Evolutionary conservation across 805 yeast genomes (phyloP).

Genomic region (Wickerhamomyces bovis): DNA sequence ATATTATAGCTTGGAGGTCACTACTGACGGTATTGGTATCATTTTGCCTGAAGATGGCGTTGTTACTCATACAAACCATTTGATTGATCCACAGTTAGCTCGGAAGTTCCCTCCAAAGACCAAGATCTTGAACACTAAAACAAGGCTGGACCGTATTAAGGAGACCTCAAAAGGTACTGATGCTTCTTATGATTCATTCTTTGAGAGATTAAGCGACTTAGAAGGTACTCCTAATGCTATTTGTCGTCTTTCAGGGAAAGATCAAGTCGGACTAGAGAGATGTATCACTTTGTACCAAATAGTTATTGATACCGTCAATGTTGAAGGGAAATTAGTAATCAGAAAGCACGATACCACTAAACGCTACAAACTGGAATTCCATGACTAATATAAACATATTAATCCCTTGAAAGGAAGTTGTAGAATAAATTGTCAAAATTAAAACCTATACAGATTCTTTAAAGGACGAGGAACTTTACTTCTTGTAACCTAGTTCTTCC

Average conservation of each 20-base stretch:
- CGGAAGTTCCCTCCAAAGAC: conserved; percentile 5
- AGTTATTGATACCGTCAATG: conserved; percentile 8
- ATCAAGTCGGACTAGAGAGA: conserved; percentile 15
- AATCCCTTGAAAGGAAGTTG: background rate
- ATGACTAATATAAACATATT: background rate
- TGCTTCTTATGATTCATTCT: conserved; percentile 15
- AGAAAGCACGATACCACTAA: background rate
- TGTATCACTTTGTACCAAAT: conserved; percentile 18
- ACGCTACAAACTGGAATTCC: conserved; percentile 12
- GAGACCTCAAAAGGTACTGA: conserved; percentile 11
- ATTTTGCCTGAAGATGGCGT: conserved; percentile 12
- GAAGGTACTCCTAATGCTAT: conserved; percentile 16
- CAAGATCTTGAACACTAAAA: conserved; percentile 15
- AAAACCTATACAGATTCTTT: background rate
- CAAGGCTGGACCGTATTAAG: conserved; percentile 13
- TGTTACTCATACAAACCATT: conserved; percentile 24
- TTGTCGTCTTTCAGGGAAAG: conserved; percentile 12
- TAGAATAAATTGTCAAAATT: background rate
- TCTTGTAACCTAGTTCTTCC: conserved; percentile 31
- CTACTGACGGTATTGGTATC: conserved; percentile 15
- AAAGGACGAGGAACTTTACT: conserved; percentile 1
- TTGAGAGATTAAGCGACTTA: conserved; percentile 18
- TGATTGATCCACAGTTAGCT: conserved; percentile 6
- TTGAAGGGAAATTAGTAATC: conserved; percentile 10
- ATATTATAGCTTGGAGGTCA: conserved; percentile 18